These are phyloP conservation scores for Lathyrus tuberosus DNA, from an alignment of 306 rosid genomes.

Conservation along the genomic window DNA sequence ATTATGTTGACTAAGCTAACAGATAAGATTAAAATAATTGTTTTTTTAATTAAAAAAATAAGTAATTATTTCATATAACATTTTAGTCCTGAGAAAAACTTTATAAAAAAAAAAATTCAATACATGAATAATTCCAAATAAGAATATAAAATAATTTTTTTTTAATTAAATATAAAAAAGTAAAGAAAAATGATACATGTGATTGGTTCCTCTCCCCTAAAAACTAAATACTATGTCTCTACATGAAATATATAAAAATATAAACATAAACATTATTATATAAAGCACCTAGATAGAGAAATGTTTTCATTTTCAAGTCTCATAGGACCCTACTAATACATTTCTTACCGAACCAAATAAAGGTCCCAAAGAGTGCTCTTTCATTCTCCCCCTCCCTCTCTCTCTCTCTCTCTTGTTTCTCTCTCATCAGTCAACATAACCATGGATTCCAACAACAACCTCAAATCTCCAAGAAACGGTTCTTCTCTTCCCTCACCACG, in stretches of 20 bases:
- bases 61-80: not conserved
- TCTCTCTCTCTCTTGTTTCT: not conserved
- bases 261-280: not conserved
- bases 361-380: slow-evolving; percentile 29
- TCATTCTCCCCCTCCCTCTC: not conserved
- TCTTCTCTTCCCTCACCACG: slow-evolving; percentile 40
- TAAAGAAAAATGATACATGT: not conserved
- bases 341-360: slow-evolving; percentile 64
- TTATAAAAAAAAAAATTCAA: not conserved
- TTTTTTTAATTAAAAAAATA: not conserved
- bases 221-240: not conserved
- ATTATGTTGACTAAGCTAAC: not conserved
- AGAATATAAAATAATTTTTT: not conserved
- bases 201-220: not conserved
- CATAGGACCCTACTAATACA: slow-evolving; percentile 48
- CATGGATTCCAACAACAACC: slow-evolving; percentile 51
- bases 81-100: not conserved
- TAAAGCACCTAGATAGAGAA: slow-evolving; percentile 43
- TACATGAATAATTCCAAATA: not conserved
- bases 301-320: not conserved
- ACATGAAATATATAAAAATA: not conserved
- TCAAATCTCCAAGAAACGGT: slow-evolving; percentile 42
- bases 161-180: too few relatives aligned
- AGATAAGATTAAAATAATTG: not conserved
- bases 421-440: slow-evolving; percentile 19